These are phyloP conservation scores for Candida ponderosae DNA, from an alignment of 805 yeast genomes.

Conservation along the genomic window DNA sequence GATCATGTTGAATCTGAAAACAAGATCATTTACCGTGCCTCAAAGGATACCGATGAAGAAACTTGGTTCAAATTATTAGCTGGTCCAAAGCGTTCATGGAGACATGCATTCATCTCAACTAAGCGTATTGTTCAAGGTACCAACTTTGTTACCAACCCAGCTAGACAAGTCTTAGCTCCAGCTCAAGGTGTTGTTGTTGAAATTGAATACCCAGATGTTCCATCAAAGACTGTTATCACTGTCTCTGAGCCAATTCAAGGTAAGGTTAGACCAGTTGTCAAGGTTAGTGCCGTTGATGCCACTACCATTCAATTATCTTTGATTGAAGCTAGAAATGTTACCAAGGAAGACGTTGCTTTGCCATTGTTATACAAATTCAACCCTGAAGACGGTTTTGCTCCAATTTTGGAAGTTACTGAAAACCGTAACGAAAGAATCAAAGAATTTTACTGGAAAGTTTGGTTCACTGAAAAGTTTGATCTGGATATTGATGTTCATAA, in stretches of 20 bases:
- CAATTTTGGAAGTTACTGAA: conserved; percentile 82
- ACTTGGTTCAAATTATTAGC: conserved; percentile 79
- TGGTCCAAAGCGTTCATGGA: conserved; percentile 76
- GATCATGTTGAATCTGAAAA: conserved; percentile 24
- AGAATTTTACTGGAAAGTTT: conserved; percentile 93
- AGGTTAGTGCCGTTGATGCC: conserved; percentile 42
- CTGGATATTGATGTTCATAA: conserved; percentile 62
- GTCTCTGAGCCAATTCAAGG: conserved; percentile 71
- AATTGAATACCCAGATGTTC: conserved; percentile 42
- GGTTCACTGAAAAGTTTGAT: conserved; percentile 72
- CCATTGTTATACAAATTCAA: conserved; percentile 72
- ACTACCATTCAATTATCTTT: conserved; percentile 59
- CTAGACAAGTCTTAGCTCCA: conserved; percentile 76
- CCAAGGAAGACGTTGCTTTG: conserved; percentile 64
- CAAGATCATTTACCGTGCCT: conserved; percentile 31
- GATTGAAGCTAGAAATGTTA: conserved; percentile 85
- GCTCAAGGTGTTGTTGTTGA: conserved; percentile 53
- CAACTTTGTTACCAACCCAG: conserved; percentile 72
- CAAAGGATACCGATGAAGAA: conserved; percentile 23
- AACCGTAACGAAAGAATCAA: conserved; percentile 91
- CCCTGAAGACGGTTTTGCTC: conserved; percentile 91
- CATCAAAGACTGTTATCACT: conserved; percentile 51
- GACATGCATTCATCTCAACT: conserved; percentile 80
- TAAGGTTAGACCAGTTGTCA: conserved; percentile 56
- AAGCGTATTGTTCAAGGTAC: conserved; percentile 79